phyloP scores from a whole-genome alignment of 2,329 filamentous ascomycete species.

The Colletotrichum endophyticum region DNA sequence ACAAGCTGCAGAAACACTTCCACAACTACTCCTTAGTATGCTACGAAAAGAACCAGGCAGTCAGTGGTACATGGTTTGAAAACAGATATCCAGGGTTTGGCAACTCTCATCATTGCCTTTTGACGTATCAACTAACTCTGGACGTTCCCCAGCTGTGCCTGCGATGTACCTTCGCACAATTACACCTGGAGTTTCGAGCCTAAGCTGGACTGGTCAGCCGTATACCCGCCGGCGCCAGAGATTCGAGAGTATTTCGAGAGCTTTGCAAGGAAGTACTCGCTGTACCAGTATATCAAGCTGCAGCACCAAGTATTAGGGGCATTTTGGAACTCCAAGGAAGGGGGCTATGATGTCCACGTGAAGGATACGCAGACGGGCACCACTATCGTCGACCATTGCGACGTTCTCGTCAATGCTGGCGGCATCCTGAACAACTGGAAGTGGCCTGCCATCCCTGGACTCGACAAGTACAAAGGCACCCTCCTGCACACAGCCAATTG shows the following conservation, averaged over 20 bases:
- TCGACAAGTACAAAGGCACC: slow-evolving; percentile 50
- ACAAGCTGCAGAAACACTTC: slow-evolving; percentile 51
- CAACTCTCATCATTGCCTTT: neutral
- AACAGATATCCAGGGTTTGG: slow-evolving; percentile 48
- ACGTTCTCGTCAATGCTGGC: slow-evolving; percentile 53
- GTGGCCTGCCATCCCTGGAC: slow-evolving; percentile 54
- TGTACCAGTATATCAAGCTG: slow-evolving; percentile 36
- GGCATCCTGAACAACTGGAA: slow-evolving; percentile 58
- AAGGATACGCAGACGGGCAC: slow-evolving; percentile 31
- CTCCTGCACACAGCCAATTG: slow-evolving; percentile 60
- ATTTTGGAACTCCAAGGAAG: slow-evolving; percentile 38
- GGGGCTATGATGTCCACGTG: slow-evolving; percentile 38
- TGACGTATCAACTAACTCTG: neutral
- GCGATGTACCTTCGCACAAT: slow-evolving; percentile 56
- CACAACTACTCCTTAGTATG: slow-evolving; percentile 37
- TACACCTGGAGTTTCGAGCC: slow-evolving; percentile 57
- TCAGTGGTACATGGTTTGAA: slow-evolving; percentile 60
- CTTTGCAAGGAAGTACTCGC: slow-evolving; percentile 42
- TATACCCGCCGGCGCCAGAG: slow-evolving; percentile 46
- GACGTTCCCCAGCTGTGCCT: slow-evolving; percentile 38
- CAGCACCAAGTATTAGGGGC: slow-evolving; percentile 31
- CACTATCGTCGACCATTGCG: slow-evolving; percentile 40
- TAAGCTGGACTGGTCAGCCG: slow-evolving; percentile 61
- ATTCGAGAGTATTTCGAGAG: slow-evolving; percentile 51
- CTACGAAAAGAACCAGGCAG: slow-evolving; percentile 61